Base-by-base conservation (phyloP, 1,284 basidiomycete species). In the Chiua sp. region DNA sequence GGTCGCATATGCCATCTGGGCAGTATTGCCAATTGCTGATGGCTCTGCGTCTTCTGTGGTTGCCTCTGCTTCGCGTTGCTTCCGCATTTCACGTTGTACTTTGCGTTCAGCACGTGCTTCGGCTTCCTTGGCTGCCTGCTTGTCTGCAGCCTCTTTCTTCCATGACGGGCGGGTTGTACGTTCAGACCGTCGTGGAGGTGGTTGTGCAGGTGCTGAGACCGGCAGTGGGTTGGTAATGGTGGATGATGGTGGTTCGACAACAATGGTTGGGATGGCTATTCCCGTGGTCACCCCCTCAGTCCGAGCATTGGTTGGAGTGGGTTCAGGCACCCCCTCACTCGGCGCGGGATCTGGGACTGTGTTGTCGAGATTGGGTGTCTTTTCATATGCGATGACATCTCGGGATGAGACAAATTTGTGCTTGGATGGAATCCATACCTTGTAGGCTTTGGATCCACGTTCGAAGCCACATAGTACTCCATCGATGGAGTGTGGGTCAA, bases 401-500 rank as follows among this genome's bases (percentile, higher is more conserved):
- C 55, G 11, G 3, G 49, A 56, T 10, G 22, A 20, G 10, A 51
- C 26, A 7, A 56, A 56, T 46, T 35, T 56, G n/a, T 35, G 48
- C 26, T 56, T 51, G 4, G 20, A 15, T 5, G 48, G 55, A 4
- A 56, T 35, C 55, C 49, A 56, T 7, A 56, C 47, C 47, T 50
- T 49, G 47, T 55, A 55, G 12, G 47, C 55, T 26, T 56, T 56
- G 26, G 47, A 56, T 30, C 16, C n/a, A 11, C 4, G 28, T 11
- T 56, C n/a, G 7, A 50, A 18, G 7, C 28, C 30, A 44, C 37
- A 56, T 3, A 50, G 23, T 6, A 49, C 33, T 8, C 47, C 26
- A 20, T 56, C 47, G 6, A 56, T 7, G n/a, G 55, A 56, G 55
- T 56, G 47, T 20, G 47, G n/a, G 20, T 56, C 48, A 22, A 56